Evolutionary conservation across 768 basidiomycete species (phyloP), one percentile per base, ranked within the genome.

Genomic region (Paxillus rubicundulus): DNA sequence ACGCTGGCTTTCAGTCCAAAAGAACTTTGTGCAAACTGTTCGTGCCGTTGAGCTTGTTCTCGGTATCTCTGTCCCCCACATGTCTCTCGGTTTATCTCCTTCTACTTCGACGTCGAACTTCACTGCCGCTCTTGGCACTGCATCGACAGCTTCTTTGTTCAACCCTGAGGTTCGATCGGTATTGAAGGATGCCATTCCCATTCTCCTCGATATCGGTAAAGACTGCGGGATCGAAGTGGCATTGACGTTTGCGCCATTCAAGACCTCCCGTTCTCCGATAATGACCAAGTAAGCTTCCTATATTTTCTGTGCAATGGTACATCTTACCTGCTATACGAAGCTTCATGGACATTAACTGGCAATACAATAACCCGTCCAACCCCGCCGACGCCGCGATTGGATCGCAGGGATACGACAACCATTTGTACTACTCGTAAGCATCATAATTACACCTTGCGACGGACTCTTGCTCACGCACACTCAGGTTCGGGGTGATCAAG

Each of bases 341-440:
- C 58, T 89, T 89, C 64, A 90, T 90, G 87, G 87, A 92, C 57
- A 61, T 87, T 43, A 82, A 80, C 53, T 92, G 89, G 89, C 89
- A 92, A 61, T 67, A 74, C 64, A 77, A 85, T 60, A 76, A 81
- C 66, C 86, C 82, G 16, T 12, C 86, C 5, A 92, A 92, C 61
- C 89, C 89, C 13, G 82, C 84, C 7, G 74, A 82, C 45, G 87
- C 84, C 21, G 76, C 77, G 5, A 77, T 78, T 39, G 89, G 89
- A 1, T 85, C 87, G 12, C 85, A 87, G 59, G 72, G 70, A 21
- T 92, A 91, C 57, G 89, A 92, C 59, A 86, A 89, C 49, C 89
- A 91, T 67, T 63, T 92, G 14, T 92, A 90, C 64, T 89, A 88
- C 61, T 80, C 74, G 82, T 86, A 61, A 63, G 84, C 68, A 9